Evolutionary conservation across 2,329 filamentous ascomycete genomes (phyloP), one percentile per base, ranked within the genome.

Genomic region (Metarhizium rileyi): DNA sequence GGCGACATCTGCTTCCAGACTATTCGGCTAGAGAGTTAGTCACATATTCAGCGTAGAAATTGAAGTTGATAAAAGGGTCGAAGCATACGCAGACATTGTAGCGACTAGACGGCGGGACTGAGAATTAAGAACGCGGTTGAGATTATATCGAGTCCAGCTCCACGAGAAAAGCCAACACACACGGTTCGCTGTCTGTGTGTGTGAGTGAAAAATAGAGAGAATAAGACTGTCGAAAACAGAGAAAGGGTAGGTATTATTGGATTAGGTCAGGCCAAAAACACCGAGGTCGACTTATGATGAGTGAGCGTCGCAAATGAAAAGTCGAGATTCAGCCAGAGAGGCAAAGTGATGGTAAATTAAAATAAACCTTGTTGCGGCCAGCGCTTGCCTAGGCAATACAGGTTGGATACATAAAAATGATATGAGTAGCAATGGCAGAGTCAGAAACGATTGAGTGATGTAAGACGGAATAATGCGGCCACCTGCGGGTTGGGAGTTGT

Each of bases 1-100:
- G 51, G 78, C 69, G 67, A 81, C 74, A 69, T 76, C 74, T 67
- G 72, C 77, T 79, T 69, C 76, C 74, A 80, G 76, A 77, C 77
- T 81, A 60, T 53, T 8, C 38, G 46, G 49, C n/a, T 23, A 18
- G 26, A 42, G 18, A 22, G 22, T 50, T 33, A 50, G 49, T 38
- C 14, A 22, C 2, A 35, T 38, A 26, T 25, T 14, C 16, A 33
- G 22, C 14, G 44, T 10, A 46, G 26, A 36, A 2, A 18, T 12
- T 12, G 28, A n/a, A 36, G 18, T 20, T 25, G 2, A 4, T 9
- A 35, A 12, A 20, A 18, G 14, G 28, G 12, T 7, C 16, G 26
- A 16, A 41, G 49, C 50, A 44, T 46, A 52, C 50, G 50, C 50
- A 52, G 50, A 52, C 50, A 52, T 52, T 44, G 23, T 47, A 33